Evolutionary conservation across 2,329 filamentous ascomycete genomes (phyloP), one percentile per base, ranked within the genome.

Genomic region (Xylariomycetidae sp.): DNA sequence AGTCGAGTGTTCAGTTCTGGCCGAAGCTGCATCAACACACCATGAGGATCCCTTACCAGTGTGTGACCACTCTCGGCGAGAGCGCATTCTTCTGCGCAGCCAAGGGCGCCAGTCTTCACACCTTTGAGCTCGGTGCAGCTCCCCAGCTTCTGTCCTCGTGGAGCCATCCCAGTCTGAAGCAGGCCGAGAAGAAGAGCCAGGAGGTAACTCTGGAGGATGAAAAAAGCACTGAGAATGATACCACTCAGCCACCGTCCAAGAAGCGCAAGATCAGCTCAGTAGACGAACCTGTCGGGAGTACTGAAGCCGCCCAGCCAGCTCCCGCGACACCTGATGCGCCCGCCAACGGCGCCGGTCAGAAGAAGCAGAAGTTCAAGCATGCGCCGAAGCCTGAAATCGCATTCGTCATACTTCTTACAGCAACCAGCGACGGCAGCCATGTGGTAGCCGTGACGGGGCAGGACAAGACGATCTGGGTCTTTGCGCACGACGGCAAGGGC

Each of bases 381-480:
- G 34, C 29, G 25, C 39, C 40, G 19, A 39, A 33, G 26, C 43
- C 49, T 53, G 73, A 79, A 34, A 57, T 66, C 39, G 73, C 81
- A 5, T 78, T 82, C 49, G 74, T 95, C 34, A 82, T 80, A 38
- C 75, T 82, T 42, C 55, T 95, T 43, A 66, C 74, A 15, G 62
- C 74, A 18, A 82, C 86, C 1, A 57, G 66, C 10, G 69, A 84
- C 44, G 76, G 79, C 10, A 68, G 73, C 25, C 68, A 94, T 60
- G 57, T 93, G 14, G 65, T 95, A 25, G 84, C 79, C 15, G 76
- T 93, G 19, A 94, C 88, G 7, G 81, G 76, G n/a, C 86, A 94
- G 51, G 92, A 96, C 66, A 98, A 98, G 65, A 79, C 75, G 31
- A 71, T 98, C 25, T 85, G 85, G 57, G 85, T 95, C 0, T 85